Percentiles rank a stretch among this genome's conserved stretches.
Evolutionary conservation across 495 filamentous ascomycete species (phyloP).

Genomic region (Talaromyces adpressus): DNA sequence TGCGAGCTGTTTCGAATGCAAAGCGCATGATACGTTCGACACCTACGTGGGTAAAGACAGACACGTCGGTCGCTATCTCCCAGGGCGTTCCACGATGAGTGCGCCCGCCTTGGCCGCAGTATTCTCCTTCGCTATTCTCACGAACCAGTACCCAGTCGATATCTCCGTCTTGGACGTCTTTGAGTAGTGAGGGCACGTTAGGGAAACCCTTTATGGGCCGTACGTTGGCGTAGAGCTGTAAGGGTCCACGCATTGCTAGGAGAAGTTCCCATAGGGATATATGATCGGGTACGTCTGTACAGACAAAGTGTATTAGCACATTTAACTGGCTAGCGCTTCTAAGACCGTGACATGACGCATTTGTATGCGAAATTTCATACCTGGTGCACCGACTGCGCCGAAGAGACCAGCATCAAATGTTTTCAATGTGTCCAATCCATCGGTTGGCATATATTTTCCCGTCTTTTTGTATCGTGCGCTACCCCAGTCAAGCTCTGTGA

Average conservation of each 20-base stretch:
- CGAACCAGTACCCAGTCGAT: slow-evolving; percentile 53
- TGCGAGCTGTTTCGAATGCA: slow-evolving; percentile 44
- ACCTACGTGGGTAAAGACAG: slow-evolving; percentile 47
- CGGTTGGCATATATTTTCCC: slow-evolving; percentile 49
- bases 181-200: slow-evolving; percentile 42
- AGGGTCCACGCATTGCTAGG: slow-evolving; percentile 42
- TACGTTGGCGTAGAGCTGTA: slow-evolving; percentile 41
- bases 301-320: slow-evolving; percentile 19
- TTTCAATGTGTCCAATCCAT: slow-evolving; percentile 43
- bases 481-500: slow-evolving; percentile 46
- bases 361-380: slow-evolving; percentile 18
- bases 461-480: slow-evolving; percentile 45
- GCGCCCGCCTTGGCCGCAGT: slow-evolving; percentile 49
- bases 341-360: no score
- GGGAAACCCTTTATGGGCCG: slow-evolving; percentile 45
- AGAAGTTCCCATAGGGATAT: slow-evolving; percentile 50
- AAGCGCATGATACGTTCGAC: slow-evolving; percentile 51
- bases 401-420: slow-evolving; percentile 50
- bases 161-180: slow-evolving; percentile 30
- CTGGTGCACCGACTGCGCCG: slow-evolving; percentile 49
- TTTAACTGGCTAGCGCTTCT: neutral
- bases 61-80: slow-evolving; percentile 47
- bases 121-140: slow-evolving; percentile 53
- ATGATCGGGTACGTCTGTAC: slow-evolving; percentile 47
- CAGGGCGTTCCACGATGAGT: slow-evolving; percentile 43